Base-by-base conservation (phyloP, 129 eudicot species). In the Ambrosia trifida region DNA sequence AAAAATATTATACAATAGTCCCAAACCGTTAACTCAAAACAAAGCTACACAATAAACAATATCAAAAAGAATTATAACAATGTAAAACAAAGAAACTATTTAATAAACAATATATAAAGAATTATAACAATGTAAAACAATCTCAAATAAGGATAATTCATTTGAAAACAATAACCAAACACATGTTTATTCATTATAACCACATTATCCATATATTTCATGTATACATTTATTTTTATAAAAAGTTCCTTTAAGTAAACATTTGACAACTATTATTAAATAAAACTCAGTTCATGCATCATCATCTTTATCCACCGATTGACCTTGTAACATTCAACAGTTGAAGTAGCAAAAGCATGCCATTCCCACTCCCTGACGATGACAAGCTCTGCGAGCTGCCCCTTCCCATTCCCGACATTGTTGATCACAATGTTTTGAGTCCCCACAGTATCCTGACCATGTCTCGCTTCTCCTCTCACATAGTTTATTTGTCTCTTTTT, bases 341-440 rank as follows among this genome's bases (percentile, higher is more conserved):
- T 36, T 70, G 13, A 70, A 70, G 47, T 78, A 78, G 50, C 81
- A 63, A 65, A 78, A 78, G 41, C 81, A 78, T 4, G 77, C 68
- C 66, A 40, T 62, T 18, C 81, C 81, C 2, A 56, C 5, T 17
- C 70, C 76, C 0, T 52, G 18, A 0, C 59, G 67, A 24, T 63
- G 81, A 65, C 81, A 78, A 70, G 77, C 75, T 46, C 75, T 75
- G 0, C 59, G 75, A 1, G 20, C 46, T 7, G 75, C 81, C 32
- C 72, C 71, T 10, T 70, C 68, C 72, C 68, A 56, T 11, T 54
- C 67, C 2, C 45, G 60, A 35, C 73, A 72, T 16, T 64, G 67
- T 3, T 63, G 32, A 57, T 78, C 68, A 44, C 78, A 78, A 56
- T 56, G 31, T 3, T 56, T 50, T 0, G 68, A 43, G 73, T 11